Evolutionary conservation across 148 eudicot species (phyloP).

Genomic region (Cornus kousa): DNA sequence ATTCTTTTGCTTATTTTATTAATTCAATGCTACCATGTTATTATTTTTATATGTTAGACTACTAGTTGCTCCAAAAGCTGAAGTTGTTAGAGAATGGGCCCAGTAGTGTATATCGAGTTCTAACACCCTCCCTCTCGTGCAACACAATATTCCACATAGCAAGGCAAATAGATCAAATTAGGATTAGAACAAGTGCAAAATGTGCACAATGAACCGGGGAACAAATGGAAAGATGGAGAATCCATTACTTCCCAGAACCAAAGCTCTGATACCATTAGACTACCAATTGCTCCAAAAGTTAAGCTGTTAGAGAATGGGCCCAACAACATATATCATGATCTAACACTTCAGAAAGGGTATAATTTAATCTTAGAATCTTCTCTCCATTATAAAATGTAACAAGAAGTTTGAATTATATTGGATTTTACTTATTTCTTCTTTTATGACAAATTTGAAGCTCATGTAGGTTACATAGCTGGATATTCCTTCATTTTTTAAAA

Average conservation of each 20-base stretch:
- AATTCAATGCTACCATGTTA: too few relatives aligned
- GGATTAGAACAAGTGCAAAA: neutral
- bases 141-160: neutral
- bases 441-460: too few relatives aligned
- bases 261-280: neutral
- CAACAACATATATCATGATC: too few relatives aligned
- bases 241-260: neutral
- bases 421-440: too few relatives aligned
- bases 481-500: neutral
- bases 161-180: neutral
- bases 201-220: neutral
- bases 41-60: neutral
- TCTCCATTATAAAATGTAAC: too few relatives aligned
- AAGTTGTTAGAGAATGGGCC: neutral
- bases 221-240: neutral
- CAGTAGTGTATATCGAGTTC: neutral
- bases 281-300: too few relatives aligned
- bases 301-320: neutral
- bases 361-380: too few relatives aligned
- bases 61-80: neutral
- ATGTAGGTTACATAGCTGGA: too few relatives aligned
- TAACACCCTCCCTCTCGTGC: neutral
- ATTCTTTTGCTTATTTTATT: too few relatives aligned
- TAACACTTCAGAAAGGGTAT: too few relatives aligned
- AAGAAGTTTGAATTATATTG: too few relatives aligned